Evolutionary conservation across 208 protist genomes (phyloP).

Genomic region (Vickermania spadyakhi): DNA sequence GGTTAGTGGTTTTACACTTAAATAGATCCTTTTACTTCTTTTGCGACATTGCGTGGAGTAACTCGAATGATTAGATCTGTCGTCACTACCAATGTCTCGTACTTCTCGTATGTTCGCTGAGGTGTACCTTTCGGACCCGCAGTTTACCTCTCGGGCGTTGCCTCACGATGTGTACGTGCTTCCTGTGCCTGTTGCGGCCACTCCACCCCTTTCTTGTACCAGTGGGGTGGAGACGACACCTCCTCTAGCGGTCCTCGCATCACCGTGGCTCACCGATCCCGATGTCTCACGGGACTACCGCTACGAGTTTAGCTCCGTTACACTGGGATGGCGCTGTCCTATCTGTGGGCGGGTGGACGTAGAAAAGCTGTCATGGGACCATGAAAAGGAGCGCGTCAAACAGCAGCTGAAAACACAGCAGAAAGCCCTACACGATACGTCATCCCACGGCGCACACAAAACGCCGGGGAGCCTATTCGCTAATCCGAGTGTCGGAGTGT

Average conservation of each 20-base stretch:
- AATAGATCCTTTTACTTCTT: too few species aligned
- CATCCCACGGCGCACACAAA: too few species aligned
- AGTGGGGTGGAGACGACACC: too few species aligned
- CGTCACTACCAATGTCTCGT: too few species aligned
- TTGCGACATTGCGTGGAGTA: too few species aligned
- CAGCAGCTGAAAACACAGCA: too few species aligned
- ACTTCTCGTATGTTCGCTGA: neutral
- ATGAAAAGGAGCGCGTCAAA: neutral
- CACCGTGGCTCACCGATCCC: slow-evolving; percentile 19
- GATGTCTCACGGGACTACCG: neutral
- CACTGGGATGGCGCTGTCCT: slow-evolving; percentile 37
- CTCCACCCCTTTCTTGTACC: neutral
- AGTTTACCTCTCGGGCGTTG: slow-evolving; percentile 30
- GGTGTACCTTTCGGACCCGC: slow-evolving; percentile 23
- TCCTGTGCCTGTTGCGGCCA: slow-evolving; percentile 5
- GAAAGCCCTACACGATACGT: too few species aligned
- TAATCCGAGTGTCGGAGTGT: too few species aligned
- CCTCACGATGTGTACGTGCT: slow-evolving; percentile 36
- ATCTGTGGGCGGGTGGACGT: slow-evolving; percentile 23
- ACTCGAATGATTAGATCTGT: too few species aligned
- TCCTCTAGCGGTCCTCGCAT: neutral
- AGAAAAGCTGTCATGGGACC: slow-evolving; percentile 24
- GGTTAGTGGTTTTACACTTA: too few species aligned
- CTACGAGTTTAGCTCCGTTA: neutral
- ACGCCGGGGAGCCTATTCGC: too few species aligned